Conservation (phyloP, 129 eudicot genomes). For the Saposhnikovia divaricata region DNA sequence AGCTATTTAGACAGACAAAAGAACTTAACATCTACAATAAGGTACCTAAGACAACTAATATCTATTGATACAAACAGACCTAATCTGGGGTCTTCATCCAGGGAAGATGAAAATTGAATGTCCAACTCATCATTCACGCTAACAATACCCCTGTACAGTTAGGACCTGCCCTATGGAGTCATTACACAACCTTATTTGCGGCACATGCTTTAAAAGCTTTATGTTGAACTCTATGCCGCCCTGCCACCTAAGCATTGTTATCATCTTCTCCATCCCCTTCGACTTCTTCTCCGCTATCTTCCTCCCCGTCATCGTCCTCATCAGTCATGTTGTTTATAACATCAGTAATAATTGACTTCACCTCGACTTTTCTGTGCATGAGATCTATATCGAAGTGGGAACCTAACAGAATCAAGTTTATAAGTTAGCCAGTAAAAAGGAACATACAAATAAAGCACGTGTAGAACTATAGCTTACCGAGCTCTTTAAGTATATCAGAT, state of each 20-base stretch:
- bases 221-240: neutral
- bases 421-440: neutral
- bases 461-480: slow-evolving; percentile 39
- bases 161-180: neutral
- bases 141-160: neutral
- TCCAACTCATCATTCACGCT: neutral
- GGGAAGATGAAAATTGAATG: slow-evolving; percentile 4
- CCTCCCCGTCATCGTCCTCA: slow-evolving; percentile 41
- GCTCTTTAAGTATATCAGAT: slow-evolving; percentile 77
- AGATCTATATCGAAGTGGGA: slow-evolving; percentile 64
- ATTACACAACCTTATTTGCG: slow-evolving; percentile 10
- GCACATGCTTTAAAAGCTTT: neutral
- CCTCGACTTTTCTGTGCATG: slow-evolving; percentile 68
- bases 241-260: slow-evolving; percentile 9
- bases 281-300: slow-evolving; percentile 9
- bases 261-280: slow-evolving; percentile 18
- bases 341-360: slow-evolving; percentile 48
- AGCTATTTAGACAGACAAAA: neutral
- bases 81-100: neutral
- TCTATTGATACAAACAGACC: slow-evolving; percentile 13
- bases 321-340: slow-evolving; percentile 49
- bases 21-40: slow-evolving; percentile 4
- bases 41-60: neutral
- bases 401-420: slow-evolving; percentile 32
- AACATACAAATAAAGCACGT: neutral